These are phyloP conservation scores for Mucor circinelloides DNA, from an alignment of 371 early-diverging fungal species.

Conservation along the genomic window DNA sequence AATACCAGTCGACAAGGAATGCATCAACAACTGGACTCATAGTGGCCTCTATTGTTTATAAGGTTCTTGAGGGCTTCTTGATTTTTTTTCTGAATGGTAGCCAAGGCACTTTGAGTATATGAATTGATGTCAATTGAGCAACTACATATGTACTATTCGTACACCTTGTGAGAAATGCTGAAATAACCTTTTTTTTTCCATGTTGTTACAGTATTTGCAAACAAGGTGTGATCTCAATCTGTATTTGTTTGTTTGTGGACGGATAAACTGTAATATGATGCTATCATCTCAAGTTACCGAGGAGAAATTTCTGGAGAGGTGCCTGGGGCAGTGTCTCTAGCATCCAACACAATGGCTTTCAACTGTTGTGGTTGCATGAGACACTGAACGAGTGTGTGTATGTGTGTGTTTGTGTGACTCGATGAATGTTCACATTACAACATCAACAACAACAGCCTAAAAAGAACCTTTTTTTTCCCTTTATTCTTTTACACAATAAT, in stretches of 20 bases:
- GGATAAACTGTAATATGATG: not conserved
- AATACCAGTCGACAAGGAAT: no score
- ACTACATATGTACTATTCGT: no score
- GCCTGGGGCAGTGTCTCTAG: not conserved
- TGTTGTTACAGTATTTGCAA: not conserved
- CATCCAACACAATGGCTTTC: no score
- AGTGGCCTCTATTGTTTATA: no score
- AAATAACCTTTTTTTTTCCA: no score
- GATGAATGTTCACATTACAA: not conserved
- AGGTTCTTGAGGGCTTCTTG: no score
- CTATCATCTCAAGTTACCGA: not conserved
- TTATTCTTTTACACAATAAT: not conserved
- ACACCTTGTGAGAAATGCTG: no score
- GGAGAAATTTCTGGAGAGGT: not conserved
- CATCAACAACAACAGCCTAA: not conserved
- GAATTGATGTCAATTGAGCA: no score
- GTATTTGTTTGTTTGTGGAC: not conserved
- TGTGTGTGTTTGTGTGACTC: not conserved
- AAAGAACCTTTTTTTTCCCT: not conserved
- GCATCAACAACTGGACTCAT: no score
- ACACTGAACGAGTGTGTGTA: not conserved
- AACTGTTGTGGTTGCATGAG: not conserved
- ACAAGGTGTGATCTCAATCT: not conserved
- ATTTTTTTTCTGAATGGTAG: no score
- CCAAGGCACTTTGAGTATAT: no score